These are phyloP conservation scores for Fusarium sp. DNA, from an alignment of 2,329 filamentous ascomycete genomes.

Conservation along the genomic window DNA sequence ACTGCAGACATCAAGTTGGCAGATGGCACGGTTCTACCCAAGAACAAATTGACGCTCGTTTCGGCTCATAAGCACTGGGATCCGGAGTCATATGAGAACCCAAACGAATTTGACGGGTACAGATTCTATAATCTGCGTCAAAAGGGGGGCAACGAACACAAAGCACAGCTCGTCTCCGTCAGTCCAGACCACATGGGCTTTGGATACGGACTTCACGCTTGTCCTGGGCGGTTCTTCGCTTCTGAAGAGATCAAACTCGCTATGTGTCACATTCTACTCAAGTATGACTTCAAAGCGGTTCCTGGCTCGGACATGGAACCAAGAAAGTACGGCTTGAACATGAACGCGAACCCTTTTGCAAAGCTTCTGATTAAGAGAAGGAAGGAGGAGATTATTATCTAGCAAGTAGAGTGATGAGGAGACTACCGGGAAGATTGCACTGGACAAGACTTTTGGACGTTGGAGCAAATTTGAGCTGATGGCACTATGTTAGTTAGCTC, in stretches of 20 bases:
- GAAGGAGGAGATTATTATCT: slow-evolving; percentile 4
- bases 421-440: too few relatives aligned
- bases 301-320: background rate
- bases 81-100: slow-evolving; percentile 4
- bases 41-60: background rate
- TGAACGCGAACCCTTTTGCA: slow-evolving; percentile 1
- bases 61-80: background rate
- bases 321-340: background rate
- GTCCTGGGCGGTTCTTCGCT: slow-evolving; percentile 11
- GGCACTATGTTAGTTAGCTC: too few relatives aligned
- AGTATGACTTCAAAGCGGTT: slow-evolving; percentile 1
- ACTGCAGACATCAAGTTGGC: background rate
- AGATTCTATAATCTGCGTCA: slow-evolving; percentile 14
- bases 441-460: too few relatives aligned
- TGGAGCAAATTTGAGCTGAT: too few relatives aligned
- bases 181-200: slow-evolving; percentile 11
- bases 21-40: slow-evolving; percentile 1
- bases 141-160: slow-evolving; percentile 5
- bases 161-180: background rate
- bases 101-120: slow-evolving; percentile 10
- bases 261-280: background rate
- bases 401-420: background rate
- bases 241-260: slow-evolving; percentile 11
- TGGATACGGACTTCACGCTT: slow-evolving; percentile 5
- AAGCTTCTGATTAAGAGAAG: background rate